phyloP scores from a whole-genome alignment of 768 basidiomycete genomes.

The Panus rudis region DNA sequence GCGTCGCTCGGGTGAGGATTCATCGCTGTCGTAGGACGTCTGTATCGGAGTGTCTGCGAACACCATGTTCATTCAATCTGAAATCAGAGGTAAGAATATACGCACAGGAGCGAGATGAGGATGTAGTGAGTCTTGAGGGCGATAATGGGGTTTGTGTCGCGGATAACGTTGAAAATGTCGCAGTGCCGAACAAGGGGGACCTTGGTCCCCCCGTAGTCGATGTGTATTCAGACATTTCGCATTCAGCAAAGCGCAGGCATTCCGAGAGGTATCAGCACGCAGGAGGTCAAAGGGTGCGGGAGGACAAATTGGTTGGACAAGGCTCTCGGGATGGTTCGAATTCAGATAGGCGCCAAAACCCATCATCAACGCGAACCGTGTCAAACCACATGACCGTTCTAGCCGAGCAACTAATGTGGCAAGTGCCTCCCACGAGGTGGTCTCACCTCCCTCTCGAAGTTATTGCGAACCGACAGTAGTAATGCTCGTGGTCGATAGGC shows the following conservation, averaged over 20 bases:
- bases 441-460: no score
- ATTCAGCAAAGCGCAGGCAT: conserved; percentile 6
- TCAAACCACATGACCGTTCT: no score
- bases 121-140: conserved; percentile 55
- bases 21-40: conserved; percentile 41
- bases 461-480: no score
- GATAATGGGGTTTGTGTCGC: conserved; percentile 49
- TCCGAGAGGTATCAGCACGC: conserved; percentile 21
- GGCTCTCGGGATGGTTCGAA: no score
- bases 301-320: no score
- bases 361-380: no score
- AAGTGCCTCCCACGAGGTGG: no score
- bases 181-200: conserved; percentile 59
- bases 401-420: no score
- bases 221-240: conserved; percentile 32
- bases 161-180: conserved; percentile 47
- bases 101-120: conserved; percentile 49
- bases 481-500: no score
- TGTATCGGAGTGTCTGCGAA: conserved; percentile 36
- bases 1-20: conserved; percentile 37
- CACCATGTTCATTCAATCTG: not conserved
- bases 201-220: conserved; percentile 30
- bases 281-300: not conserved
- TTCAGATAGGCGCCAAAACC: no score
- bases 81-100: not conserved